These are phyloP conservation scores for Phytophthora syringae DNA, from an alignment of 352 stramenopile species.

Conservation along the genomic window DNA sequence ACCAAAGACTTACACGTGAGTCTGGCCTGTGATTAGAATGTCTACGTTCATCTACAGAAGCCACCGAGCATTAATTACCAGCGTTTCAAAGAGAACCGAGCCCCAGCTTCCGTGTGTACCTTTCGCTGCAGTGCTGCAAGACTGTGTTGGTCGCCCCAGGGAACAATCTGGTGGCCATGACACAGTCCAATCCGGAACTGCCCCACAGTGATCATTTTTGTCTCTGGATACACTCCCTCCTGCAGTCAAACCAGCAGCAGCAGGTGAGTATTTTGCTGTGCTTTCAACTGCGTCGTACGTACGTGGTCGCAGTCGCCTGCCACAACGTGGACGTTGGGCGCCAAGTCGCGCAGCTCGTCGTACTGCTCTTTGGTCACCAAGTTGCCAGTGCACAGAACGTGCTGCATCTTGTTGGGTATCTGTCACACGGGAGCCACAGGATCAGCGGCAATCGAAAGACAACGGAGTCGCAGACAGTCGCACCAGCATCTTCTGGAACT, in stretches of 20 bases:
- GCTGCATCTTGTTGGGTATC: conserved; percentile 98
- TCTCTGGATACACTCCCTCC: conserved; percentile 92
- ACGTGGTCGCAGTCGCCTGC: conserved; percentile 95
- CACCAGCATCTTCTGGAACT: conserved; percentile 95
- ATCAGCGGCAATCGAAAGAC: background rate
- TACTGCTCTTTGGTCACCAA: conserved; percentile 95
- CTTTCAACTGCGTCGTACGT: background rate
- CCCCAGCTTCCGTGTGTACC: conserved; percentile 21
- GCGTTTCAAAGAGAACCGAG: background rate
- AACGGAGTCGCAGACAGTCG: background rate
- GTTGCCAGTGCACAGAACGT: conserved; percentile 99
- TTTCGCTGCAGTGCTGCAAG: conserved; percentile 91
- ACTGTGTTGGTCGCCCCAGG: conserved; percentile 89
- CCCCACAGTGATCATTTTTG: conserved; percentile 95
- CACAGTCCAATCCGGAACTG: conserved; percentile 97
- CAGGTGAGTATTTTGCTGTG: background rate
- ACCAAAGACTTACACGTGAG: conserved; percentile 81
- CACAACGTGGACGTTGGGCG: conserved; percentile 97
- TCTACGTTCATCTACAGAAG: conserved; percentile 94
- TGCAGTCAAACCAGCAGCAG: conserved; percentile 16
- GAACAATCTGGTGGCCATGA: conserved; percentile 97
- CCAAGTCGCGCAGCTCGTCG: conserved; percentile 94
- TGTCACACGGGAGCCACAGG: conserved; percentile 49
- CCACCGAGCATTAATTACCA: background rate
- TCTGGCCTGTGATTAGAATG: conserved; percentile 97